Evolutionary conservation across 2,329 filamentous ascomycete genomes (phyloP).

Genomic region (Lecanosticta acicola): DNA sequence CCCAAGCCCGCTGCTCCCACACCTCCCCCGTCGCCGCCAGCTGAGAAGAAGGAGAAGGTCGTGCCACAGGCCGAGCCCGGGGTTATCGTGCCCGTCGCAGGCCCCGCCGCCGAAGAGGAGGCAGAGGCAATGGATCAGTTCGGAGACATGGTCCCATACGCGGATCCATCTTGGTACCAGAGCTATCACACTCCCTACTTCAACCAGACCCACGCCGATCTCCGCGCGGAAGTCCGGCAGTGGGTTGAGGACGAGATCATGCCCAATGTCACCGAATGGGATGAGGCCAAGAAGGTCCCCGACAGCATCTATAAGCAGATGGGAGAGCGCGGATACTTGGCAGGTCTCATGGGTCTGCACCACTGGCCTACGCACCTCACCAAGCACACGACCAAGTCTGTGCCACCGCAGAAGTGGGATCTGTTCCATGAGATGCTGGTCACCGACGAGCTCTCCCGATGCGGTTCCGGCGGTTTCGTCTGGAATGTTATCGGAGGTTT

Average conservation of each 20-base stretch:
- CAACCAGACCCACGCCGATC: constrained; percentile 86
- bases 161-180: constrained; percentile 72
- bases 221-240: constrained; percentile 83
- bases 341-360: constrained; percentile 79
- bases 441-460: constrained; percentile 87
- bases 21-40: constrained; percentile 46
- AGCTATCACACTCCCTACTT: constrained; percentile 89
- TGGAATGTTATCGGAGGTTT: constrained; percentile 98
- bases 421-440: constrained; percentile 96
- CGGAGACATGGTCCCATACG: constrained; percentile 83
- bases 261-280: constrained; percentile 91
- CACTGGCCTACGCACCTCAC: constrained; percentile 69
- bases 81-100: constrained; percentile 38
- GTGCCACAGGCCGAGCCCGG: constrained; percentile 58
- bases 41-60: constrained; percentile 45
- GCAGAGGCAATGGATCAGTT: constrained; percentile 75
- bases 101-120: constrained; percentile 43
- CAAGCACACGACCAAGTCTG: constrained; percentile 65
- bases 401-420: constrained; percentile 87
- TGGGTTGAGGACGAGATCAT: constrained; percentile 89
- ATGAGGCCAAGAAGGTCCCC: constrained; percentile 87
- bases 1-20: constrained; percentile 48
- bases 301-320: constrained; percentile 90
- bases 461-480: constrained; percentile 84
- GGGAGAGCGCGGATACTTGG: constrained; percentile 86